Evolutionary conservation across 2,329 filamentous ascomycete genomes (phyloP).

Genomic region (Thielaviopsis euricoi): DNA sequence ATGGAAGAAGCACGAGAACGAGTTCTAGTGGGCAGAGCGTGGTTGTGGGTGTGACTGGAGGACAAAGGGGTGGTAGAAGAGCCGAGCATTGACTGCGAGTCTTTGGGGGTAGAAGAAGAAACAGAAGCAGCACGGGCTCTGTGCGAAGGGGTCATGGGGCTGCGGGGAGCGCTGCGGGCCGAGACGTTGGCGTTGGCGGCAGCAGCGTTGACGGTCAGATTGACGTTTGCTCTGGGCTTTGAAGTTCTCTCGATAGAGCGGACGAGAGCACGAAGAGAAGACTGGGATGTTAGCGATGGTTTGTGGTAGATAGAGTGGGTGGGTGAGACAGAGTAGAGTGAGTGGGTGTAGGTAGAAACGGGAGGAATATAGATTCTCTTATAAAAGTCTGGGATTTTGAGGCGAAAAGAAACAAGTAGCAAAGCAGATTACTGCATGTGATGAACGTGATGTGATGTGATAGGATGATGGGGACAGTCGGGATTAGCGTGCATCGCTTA

Average conservation of each 20-base stretch:
- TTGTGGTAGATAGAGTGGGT: too few relatives aligned
- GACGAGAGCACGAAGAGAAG: conserved; percentile 5
- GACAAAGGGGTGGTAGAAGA: too few relatives aligned
- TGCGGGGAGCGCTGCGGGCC: not conserved
- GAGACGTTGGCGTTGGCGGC: not conserved
- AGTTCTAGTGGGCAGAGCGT: not conserved
- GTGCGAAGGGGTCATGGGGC: conserved; percentile 2
- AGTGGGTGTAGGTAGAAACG: too few relatives aligned
- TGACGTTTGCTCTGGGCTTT: not conserved
- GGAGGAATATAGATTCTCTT: too few relatives aligned
- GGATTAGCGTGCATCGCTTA: too few relatives aligned
- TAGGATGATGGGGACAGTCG: too few relatives aligned
- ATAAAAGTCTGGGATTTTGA: too few relatives aligned
- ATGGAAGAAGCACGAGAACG: conserved; percentile 6
- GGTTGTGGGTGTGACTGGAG: not conserved
- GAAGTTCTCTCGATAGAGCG: conserved; percentile 2
- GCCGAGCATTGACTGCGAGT: too few relatives aligned
- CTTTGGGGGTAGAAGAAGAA: not conserved
- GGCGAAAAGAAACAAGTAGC: too few relatives aligned
- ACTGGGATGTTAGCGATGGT: not conserved
- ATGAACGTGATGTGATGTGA: too few relatives aligned
- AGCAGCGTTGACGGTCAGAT: not conserved
- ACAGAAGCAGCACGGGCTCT: conserved; percentile 3
- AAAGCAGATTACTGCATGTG: too few relatives aligned
- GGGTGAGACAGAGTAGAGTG: too few relatives aligned